Evolutionary conservation across 106 monocot genomes (phyloP).

Genomic region (Apostasia ramifera): DNA sequence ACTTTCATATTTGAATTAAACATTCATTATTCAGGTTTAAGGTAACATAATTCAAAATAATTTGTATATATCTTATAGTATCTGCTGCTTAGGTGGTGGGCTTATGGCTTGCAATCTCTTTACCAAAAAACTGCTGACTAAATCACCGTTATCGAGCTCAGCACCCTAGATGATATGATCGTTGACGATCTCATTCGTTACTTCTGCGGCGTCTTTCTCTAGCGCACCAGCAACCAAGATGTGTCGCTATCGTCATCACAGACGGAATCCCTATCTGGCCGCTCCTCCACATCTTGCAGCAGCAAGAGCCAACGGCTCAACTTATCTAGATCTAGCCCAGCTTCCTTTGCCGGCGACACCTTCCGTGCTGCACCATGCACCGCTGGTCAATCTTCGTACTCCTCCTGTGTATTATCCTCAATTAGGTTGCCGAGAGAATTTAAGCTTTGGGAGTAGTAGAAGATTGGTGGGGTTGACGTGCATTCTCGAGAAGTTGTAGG

Average conservation of each 20-base stretch:
- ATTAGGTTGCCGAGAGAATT: constrained; percentile 63
- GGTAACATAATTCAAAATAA: too few species aligned
- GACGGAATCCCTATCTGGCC: constrained; percentile 12
- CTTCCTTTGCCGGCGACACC: constrained; percentile 7
- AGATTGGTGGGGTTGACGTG: too few species aligned
- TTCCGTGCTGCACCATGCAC: not conserved
- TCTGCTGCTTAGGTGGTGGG: constrained; percentile 60
- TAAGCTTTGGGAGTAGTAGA: constrained; percentile 31
- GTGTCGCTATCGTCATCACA: constrained; percentile 45
- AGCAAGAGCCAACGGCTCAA: constrained; percentile 45
- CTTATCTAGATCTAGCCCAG: constrained; percentile 33
- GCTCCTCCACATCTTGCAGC: constrained; percentile 46
- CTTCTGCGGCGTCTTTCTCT: constrained; percentile 38
- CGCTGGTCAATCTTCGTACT: constrained; percentile 20
- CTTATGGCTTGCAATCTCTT: constrained; percentile 85
- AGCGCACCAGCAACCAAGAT: constrained; percentile 36
- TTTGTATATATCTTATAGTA: too few species aligned
- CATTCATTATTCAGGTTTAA: too few species aligned
- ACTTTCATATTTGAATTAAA: too few species aligned
- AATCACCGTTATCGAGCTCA: constrained; percentile 54
- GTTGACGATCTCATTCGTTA: constrained; percentile 30
- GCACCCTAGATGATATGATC: constrained; percentile 55
- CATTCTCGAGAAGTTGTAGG: too few species aligned
- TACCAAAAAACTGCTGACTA: constrained; percentile 59
- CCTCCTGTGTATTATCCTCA: constrained; percentile 69